Conservation (phyloP, 2,329 filamentous ascomycete genomes). For the Neopestalotiopsis sp. region DNA sequence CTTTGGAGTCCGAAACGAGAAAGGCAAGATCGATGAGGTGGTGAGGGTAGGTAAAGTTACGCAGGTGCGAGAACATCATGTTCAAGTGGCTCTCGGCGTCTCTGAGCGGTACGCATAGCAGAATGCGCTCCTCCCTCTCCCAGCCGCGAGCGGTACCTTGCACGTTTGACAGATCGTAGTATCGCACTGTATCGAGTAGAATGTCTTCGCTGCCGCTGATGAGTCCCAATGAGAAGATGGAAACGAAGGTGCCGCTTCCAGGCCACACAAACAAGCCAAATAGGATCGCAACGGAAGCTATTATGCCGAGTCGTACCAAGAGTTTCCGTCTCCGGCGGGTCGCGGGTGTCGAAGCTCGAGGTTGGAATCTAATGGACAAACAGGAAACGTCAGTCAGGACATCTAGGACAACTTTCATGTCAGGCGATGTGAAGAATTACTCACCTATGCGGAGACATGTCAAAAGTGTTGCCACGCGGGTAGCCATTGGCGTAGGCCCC, state of each 20-base stretch:
- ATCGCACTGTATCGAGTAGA: conserved; percentile 92
- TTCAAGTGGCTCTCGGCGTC: conserved; percentile 90
- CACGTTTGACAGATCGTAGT: conserved; percentile 93
- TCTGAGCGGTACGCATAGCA: conserved; percentile 91
- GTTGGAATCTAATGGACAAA: conserved; percentile 74
- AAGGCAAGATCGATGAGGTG: conserved; percentile 96
- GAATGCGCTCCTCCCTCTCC: conserved; percentile 94
- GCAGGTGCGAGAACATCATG: conserved; percentile 99
- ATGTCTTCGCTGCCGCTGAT: conserved; percentile 71
- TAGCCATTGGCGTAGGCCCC: conserved; percentile 84
- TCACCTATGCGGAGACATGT: conserved; percentile 89
- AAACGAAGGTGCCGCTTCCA: conserved; percentile 64
- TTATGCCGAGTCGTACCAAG: conserved; percentile 69
- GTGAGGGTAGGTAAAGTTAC: conserved; percentile 96
- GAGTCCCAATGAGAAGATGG: conserved; percentile 71
- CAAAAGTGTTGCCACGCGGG: conserved; percentile 78
- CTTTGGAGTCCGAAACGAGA: conserved; percentile 95
- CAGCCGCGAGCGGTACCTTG: conserved; percentile 91
- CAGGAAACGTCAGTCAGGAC: conserved; percentile 6
- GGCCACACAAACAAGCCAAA: conserved; percentile 81
- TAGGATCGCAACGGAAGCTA: conserved; percentile 63
- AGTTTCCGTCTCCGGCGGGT: conserved; percentile 76
- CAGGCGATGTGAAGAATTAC: conserved; percentile 29
- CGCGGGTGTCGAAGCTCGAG: conserved; percentile 75
- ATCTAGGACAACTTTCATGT: neutral